Percentiles rank a stretch among this genome's conserved stretches.
Evolutionary conservation across 768 basidiomycete genomes (phyloP).

Genomic region (Agaricus sinodeliciosus): DNA sequence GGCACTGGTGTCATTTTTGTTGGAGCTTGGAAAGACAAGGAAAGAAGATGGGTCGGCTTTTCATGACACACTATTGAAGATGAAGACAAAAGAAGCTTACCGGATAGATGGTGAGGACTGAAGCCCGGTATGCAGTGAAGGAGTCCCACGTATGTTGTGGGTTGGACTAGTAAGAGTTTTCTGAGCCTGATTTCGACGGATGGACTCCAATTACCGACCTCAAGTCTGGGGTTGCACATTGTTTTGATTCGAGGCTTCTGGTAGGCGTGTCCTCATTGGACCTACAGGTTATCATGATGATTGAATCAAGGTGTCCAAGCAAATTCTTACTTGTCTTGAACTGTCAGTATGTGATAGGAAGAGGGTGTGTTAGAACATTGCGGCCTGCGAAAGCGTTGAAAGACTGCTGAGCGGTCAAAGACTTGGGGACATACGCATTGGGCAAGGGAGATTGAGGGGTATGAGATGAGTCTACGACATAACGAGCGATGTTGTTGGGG

Average conservation of each 20-base stretch:
- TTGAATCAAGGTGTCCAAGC: constrained; percentile 6
- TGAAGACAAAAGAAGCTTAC: background rate
- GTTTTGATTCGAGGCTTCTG: constrained; percentile 21
- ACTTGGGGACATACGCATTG: background rate
- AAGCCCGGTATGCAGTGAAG: constrained; percentile 10
- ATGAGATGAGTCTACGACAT: constrained; percentile 4
- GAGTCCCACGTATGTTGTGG: constrained; percentile 16
- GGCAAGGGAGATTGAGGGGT: constrained; percentile 15
- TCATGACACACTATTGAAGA: no score
- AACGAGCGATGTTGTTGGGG: constrained; percentile 14
- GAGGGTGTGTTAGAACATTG: constrained; percentile 1
- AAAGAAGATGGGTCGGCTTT: background rate
- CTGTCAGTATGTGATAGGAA: constrained; percentile 5
- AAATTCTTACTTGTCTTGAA: constrained; percentile 14
- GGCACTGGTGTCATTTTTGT: background rate
- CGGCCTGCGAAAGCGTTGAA: background rate
- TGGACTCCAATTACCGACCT: constrained; percentile 24
- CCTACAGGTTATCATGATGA: constrained; percentile 10
- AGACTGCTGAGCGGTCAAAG: background rate
- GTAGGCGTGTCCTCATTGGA: constrained; percentile 16
- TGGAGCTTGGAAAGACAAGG: background rate
- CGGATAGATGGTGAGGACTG: constrained; percentile 9
- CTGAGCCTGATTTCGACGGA: background rate
- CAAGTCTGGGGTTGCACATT: constrained; percentile 40
- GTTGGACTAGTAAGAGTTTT: constrained; percentile 13